Evolutionary conservation across 2,329 filamentous ascomycete species (phyloP).

Genomic region (Trichoderma hamatum): DNA sequence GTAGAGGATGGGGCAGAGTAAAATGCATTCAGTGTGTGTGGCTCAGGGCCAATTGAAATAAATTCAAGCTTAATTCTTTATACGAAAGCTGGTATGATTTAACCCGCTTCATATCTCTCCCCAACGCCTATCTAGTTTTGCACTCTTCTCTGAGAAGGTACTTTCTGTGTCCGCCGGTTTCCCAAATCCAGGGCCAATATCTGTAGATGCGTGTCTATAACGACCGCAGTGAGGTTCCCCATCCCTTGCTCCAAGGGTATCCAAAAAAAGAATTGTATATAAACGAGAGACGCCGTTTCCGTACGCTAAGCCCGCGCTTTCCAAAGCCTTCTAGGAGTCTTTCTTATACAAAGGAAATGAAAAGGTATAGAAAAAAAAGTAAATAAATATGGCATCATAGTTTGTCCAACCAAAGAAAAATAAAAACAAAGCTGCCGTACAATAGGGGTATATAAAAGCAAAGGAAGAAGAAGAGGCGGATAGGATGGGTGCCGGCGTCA

Average conservation of each 20-base stretch:
- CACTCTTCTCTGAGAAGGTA: background rate
- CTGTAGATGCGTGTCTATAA: background rate
- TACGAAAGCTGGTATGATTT: background rate
- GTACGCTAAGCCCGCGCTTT: constrained; percentile 9
- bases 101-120: background rate
- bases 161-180: background rate
- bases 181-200: background rate
- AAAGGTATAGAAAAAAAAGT: background rate
- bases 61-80: background rate
- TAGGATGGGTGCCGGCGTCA: background rate
- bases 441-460: background rate
- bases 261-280: background rate
- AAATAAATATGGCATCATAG: background rate
- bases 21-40: background rate
- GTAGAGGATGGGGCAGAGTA: background rate
- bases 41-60: background rate
- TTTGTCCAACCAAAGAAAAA: background rate
- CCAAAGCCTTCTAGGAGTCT: background rate
- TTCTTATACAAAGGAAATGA: background rate
- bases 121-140: constrained; percentile 1
- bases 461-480: background rate
- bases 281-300: constrained; percentile 18
- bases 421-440: background rate
- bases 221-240: background rate
- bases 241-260: background rate